Evolutionary conservation across 2,329 filamentous ascomycete genomes (phyloP).

Genomic region (Exophiala viscosa): DNA sequence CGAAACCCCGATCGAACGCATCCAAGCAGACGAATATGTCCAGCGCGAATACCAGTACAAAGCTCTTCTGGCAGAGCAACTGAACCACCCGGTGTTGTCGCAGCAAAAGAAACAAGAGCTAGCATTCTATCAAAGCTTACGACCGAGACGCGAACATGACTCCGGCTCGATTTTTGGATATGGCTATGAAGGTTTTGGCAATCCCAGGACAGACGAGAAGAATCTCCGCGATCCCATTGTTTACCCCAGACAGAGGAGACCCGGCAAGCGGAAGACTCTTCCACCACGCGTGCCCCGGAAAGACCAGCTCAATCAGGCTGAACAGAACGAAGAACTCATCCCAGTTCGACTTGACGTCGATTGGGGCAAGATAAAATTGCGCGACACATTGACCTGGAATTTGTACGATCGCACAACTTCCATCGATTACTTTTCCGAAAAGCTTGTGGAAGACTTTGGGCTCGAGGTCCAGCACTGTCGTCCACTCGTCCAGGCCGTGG

Average conservation of each 20-base stretch:
- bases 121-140: conserved; percentile 64
- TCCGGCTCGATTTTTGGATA: conserved; percentile 60
- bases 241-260: conserved; percentile 73
- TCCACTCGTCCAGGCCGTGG: conserved; percentile 60
- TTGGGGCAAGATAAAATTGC: conserved; percentile 88
- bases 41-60: conserved; percentile 60
- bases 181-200: conserved; percentile 86
- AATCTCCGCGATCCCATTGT: conserved; percentile 65
- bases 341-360: conserved; percentile 91
- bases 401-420: conserved; percentile 81
- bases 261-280: conserved; percentile 71
- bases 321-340: conserved; percentile 86
- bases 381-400: conserved; percentile 99
- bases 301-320: conserved; percentile 79
- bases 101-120: conserved; percentile 64
- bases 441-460: conserved; percentile 79
- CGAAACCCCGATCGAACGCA: conserved; percentile 43
- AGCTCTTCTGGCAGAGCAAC: conserved; percentile 50
- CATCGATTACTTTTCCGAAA: conserved; percentile 78
- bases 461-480: conserved; percentile 65
- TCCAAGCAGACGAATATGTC: conserved; percentile 61
- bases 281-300: conserved; percentile 71
- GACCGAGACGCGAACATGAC: conserved; percentile 56
- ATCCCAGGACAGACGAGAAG: conserved; percentile 69
- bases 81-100: conserved; percentile 56